Evolutionary conservation across 768 basidiomycete species (phyloP).

Genomic region (Lactarius akahatsu): DNA sequence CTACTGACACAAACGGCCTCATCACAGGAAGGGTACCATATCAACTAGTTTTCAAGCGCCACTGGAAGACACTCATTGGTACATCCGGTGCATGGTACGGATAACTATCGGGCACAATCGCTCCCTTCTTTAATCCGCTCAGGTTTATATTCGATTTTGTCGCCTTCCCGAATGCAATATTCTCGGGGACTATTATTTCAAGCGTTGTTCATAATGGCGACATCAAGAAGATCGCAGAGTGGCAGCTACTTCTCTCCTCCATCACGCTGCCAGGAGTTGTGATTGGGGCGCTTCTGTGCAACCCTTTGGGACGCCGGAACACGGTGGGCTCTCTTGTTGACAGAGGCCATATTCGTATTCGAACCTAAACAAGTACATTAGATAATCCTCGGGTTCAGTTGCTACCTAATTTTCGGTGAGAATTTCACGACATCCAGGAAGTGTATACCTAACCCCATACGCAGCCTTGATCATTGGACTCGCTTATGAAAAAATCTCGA

Average conservation of each 20-base stretch:
- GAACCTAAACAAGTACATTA: conserved; percentile 30
- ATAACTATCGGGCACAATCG: neutral
- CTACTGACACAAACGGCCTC: neutral
- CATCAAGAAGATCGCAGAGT: conserved; percentile 64
- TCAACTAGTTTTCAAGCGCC: conserved; percentile 53
- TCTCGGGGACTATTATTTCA: conserved; percentile 65
- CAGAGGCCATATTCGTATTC: neutral
- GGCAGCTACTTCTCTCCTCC: conserved; percentile 61
- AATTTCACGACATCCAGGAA: conserved; percentile 9
- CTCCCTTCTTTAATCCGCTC: conserved; percentile 5
- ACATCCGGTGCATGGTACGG: conserved; percentile 69
- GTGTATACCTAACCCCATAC: neutral
- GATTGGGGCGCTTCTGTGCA: conserved; percentile 44
- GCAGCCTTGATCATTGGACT: conserved; percentile 57
- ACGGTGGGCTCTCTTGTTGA: conserved; percentile 41
- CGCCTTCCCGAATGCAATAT: conserved; percentile 70
- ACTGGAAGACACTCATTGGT: conserved; percentile 69
- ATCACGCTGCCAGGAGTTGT: conserved; percentile 59
- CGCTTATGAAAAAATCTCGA: conserved; percentile 60
- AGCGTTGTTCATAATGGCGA: conserved; percentile 56
- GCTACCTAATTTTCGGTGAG: conserved; percentile 63
- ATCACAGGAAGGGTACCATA: conserved; percentile 57
- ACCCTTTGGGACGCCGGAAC: conserved; percentile 56
- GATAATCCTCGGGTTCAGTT: conserved; percentile 69
- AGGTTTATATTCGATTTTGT: conserved; percentile 73